These are phyloP conservation scores for Cutaneotrichosporon cyanovorans DNA, from an alignment of 1,284 basidiomycete genomes.

Conservation along the genomic window DNA sequence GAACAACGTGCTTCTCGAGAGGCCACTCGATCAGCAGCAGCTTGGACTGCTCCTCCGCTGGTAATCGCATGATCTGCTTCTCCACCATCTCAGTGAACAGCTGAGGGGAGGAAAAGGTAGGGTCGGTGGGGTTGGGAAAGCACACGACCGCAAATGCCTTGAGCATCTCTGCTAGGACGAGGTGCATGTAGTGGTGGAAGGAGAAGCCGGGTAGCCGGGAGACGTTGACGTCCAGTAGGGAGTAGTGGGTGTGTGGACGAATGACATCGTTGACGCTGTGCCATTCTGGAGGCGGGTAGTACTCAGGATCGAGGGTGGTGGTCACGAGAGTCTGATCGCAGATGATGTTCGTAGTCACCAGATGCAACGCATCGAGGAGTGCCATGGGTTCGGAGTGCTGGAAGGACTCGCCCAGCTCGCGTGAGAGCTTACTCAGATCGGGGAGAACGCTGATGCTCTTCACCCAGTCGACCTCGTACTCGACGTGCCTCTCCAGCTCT, in stretches of 20 bases:
- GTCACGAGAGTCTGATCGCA: conserved; percentile 48
- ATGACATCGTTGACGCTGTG: conserved; percentile 47
- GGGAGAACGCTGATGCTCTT: conserved; percentile 86
- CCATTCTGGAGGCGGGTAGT: conserved; percentile 57
- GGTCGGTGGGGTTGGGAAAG: conserved; percentile 67
- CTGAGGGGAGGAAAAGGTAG: background rate
- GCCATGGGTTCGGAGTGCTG: conserved; percentile 52
- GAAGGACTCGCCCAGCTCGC: conserved; percentile 73
- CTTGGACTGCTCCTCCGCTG: conserved; percentile 17
- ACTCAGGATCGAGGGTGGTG: conserved; percentile 54
- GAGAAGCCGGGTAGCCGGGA: conserved; percentile 37
- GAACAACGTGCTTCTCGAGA: conserved; percentile 56
- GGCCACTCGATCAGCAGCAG: conserved; percentile 72
- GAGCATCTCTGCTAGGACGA: conserved; percentile 79
- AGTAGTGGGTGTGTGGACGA: conserved; percentile 12
- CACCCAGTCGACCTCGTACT: conserved; percentile 94
- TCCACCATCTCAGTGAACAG: conserved; percentile 11
- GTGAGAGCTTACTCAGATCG: conserved; percentile 76
- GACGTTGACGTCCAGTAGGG: conserved; percentile 65
- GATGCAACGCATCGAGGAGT: conserved; percentile 61
- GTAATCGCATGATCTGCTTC: background rate
- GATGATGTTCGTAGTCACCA: conserved; percentile 65
- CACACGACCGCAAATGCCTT: conserved; percentile 48
- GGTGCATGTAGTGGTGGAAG: conserved; percentile 86
- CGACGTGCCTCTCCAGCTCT: conserved; percentile 72